A percentile compares a stretch with the other conserved stretches of the same genome.
Evolutionary conservation across 768 basidiomycete genomes (phyloP).

Genomic region (Boletus insuetus): DNA sequence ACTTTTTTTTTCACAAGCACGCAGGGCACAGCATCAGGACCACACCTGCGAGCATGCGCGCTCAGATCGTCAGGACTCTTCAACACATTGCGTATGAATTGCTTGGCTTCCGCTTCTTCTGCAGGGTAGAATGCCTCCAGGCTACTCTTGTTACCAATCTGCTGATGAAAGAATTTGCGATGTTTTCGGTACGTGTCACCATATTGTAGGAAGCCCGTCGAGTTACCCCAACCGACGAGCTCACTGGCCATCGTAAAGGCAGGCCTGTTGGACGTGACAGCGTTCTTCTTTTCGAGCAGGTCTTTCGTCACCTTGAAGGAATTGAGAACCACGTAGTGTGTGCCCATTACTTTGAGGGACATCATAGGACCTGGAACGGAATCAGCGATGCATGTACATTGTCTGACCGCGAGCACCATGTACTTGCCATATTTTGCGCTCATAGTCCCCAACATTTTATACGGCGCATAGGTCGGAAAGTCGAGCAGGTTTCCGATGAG

Average conservation of each 20-base stretch:
- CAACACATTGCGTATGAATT: conserved; percentile 4
- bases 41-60: conserved; percentile 6
- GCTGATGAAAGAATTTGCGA: conserved; percentile 6
- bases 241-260: conserved; percentile 20
- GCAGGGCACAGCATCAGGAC: background rate
- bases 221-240: conserved; percentile 11
- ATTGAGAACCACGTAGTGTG: conserved; percentile 36
- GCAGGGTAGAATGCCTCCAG: conserved; percentile 1
- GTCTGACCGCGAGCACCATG: no score
- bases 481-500: conserved; percentile 54
- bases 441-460: conserved; percentile 45
- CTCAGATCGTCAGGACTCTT: background rate
- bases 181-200: conserved; percentile 4
- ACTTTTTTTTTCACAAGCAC: background rate
- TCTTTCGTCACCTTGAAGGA: conserved; percentile 33
- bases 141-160: conserved; percentile 6
- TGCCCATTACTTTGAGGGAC: conserved; percentile 33
- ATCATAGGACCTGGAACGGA: no score
- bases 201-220: conserved; percentile 5
- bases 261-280: conserved; percentile 5
- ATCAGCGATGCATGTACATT: no score
- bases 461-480: conserved; percentile 50
- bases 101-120: conserved; percentile 3
- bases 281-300: conserved; percentile 12
- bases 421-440: conserved; percentile 44